These are phyloP conservation scores for Elongisporangium senticosum DNA, from an alignment of 352 stramenopile species.

Conservation along the genomic window DNA sequence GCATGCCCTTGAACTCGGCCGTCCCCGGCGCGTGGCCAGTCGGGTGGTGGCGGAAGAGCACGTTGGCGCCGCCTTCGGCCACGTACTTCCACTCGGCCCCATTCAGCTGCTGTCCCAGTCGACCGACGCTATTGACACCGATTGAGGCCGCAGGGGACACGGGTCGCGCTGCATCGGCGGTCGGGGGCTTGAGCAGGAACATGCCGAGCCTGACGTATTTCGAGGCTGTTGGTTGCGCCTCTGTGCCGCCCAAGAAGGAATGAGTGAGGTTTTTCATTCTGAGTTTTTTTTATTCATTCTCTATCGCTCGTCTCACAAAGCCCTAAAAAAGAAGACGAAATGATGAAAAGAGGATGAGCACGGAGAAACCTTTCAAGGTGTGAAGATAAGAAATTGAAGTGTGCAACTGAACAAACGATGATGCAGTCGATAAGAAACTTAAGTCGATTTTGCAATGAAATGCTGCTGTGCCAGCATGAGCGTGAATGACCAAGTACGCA, in stretches of 20 bases:
- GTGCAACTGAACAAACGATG: no score
- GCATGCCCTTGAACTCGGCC: conserved; percentile 53
- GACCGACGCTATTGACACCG: conserved; percentile 4
- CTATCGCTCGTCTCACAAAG: neutral
- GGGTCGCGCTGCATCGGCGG: conserved; percentile 1
- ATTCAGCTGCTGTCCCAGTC: conserved; percentile 18
- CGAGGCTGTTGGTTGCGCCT: neutral
- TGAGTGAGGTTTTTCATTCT: neutral
- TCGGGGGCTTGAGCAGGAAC: conserved; percentile 45
- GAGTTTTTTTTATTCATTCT: neutral
- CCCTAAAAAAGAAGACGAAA: neutral
- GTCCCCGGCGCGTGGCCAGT: conserved; percentile 6
- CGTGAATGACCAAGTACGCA: no score
- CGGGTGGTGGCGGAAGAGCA: conserved; percentile 74
- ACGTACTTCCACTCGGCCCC: conserved; percentile 84
- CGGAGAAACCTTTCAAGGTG: neutral
- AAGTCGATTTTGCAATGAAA: no score
- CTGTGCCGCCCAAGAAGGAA: neutral
- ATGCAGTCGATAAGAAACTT: no score
- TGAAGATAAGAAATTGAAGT: neutral
- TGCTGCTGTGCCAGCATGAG: no score
- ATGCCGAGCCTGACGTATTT: conserved; percentile 12
- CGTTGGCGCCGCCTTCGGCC: conserved; percentile 80
- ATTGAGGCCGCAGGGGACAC: conserved; percentile 2
- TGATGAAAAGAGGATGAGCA: neutral